Conservation (phyloP, 257 asterid genomes). For the Agastache rugosa region DNA sequence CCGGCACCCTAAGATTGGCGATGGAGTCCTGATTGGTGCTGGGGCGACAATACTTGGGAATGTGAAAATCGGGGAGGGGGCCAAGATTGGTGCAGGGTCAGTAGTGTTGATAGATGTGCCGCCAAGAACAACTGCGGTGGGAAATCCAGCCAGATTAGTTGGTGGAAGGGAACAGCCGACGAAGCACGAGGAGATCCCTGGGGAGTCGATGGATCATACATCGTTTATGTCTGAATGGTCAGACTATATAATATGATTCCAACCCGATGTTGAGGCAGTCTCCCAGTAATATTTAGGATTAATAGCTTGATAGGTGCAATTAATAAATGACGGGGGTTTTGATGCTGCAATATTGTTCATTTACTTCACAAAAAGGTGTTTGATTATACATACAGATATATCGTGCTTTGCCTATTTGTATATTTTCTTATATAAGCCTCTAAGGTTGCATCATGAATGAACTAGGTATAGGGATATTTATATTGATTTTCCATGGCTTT, state of each 20-base stretch:
- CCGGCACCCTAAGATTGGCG: conserved; percentile 78
- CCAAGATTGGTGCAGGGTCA: conserved; percentile 78
- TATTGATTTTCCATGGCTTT: too few species aligned
- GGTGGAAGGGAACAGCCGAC: conserved; percentile 59
- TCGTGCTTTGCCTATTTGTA: not conserved
- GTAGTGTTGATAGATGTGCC: conserved; percentile 73
- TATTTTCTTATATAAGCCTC: not conserved
- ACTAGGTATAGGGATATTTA: too few species aligned
- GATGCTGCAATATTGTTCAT: not conserved
- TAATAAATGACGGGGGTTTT: not conserved
- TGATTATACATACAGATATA: not conserved
- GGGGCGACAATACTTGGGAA: conserved; percentile 73
- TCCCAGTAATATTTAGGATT: not conserved
- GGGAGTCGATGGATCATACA: conserved; percentile 71
- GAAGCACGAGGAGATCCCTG: conserved; percentile 57
- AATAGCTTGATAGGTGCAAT: not conserved
- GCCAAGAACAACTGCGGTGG: conserved; percentile 73
- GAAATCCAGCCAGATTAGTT: conserved; percentile 71
- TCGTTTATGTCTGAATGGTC: conserved; percentile 64
- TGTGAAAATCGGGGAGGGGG: conserved; percentile 75
- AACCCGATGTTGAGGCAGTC: not conserved
- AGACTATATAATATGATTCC: conserved; percentile 52
- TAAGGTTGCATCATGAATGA: too few species aligned
- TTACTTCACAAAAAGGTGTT: not conserved
- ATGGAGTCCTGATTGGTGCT: conserved; percentile 80